Evolutionary conservation across 495 filamentous ascomycete species (phyloP).

Genomic region (Immersiella caudata): DNA sequence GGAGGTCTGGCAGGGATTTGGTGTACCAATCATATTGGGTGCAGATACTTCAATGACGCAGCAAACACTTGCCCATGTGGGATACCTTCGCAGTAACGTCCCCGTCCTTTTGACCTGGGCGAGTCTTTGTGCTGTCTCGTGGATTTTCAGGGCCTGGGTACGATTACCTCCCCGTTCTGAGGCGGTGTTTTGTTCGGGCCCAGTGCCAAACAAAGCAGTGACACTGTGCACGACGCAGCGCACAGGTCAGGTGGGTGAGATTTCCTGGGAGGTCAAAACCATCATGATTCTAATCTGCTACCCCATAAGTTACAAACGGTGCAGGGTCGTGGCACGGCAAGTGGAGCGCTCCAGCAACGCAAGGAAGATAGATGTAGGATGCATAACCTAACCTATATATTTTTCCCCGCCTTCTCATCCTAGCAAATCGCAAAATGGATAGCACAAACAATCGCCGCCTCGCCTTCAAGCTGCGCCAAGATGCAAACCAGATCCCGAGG

Average conservation of each 20-base stretch:
- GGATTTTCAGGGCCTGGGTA: too few species aligned
- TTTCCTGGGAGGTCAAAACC: constrained; percentile 8
- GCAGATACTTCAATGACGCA: too few species aligned
- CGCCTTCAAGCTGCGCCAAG: constrained; percentile 8
- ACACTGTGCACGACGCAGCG: constrained; percentile 11
- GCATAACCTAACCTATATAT: constrained; percentile 9
- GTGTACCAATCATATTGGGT: too few species aligned
- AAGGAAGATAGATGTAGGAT: too few species aligned
- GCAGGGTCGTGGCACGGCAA: constrained; percentile 5
- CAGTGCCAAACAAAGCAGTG: constrained; percentile 12
- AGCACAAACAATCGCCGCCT: not conserved
- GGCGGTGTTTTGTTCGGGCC: too few species aligned
- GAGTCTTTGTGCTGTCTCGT: too few species aligned
- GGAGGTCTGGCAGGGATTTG: too few species aligned
- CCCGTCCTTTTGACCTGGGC: too few species aligned
- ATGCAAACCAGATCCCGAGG: constrained; percentile 8
- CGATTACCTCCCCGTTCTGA: too few species aligned
- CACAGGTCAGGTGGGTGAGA: too few species aligned
- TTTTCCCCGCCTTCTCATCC: constrained; percentile 10
- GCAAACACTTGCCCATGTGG: too few species aligned
- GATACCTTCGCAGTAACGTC: too few species aligned
- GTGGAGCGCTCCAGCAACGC: constrained; percentile 1
- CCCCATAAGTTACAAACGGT: constrained; percentile 9
- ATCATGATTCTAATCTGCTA: constrained; percentile 9
- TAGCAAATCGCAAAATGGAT: not conserved